Conservation (phyloP, 1,284 basidiomycete species). For the Irpex lacteus region DNA sequence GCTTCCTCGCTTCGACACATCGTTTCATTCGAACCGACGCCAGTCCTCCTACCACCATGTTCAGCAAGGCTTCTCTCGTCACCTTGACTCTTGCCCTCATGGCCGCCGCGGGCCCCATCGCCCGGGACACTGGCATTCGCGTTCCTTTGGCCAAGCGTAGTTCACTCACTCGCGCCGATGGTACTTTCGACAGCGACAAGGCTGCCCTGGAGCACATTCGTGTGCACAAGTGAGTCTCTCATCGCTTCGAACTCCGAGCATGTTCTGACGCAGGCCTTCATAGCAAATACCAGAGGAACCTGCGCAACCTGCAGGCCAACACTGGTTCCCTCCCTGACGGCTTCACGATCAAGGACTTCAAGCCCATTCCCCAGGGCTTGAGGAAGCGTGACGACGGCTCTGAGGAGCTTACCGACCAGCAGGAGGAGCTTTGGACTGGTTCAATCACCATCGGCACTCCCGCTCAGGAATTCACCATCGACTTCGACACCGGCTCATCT, state of each 20-base stretch:
- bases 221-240: slow-evolving; percentile 5
- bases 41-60: neutral
- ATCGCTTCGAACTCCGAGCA: neutral
- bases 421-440: slow-evolving; percentile 2
- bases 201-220: slow-evolving; percentile 1
- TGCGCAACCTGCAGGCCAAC: slow-evolving; percentile 2
- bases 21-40: neutral
- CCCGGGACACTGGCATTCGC: neutral
- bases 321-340: slow-evolving; percentile 3
- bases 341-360: slow-evolving; percentile 1
- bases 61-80: neutral
- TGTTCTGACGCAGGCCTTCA: neutral
- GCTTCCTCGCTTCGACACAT: neutral
- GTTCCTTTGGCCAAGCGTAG: slow-evolving; percentile 2
- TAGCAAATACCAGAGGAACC: slow-evolving; percentile 9
- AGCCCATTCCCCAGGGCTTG: neutral
- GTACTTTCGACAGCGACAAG: slow-evolving; percentile 7
- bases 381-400: slow-evolving; percentile 5
- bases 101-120: slow-evolving; percentile 1
- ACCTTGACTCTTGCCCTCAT: slow-evolving; percentile 4
- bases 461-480: slow-evolving; percentile 9
- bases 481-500: slow-evolving; percentile 16
- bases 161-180: neutral
- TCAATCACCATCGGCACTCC: slow-evolving; percentile 4
- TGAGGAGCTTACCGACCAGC: neutral